Evolutionary conservation across 2,329 filamentous ascomycete genomes (phyloP), one percentile per base, ranked within the genome.

Genomic region (Claviceps spartinae): DNA sequence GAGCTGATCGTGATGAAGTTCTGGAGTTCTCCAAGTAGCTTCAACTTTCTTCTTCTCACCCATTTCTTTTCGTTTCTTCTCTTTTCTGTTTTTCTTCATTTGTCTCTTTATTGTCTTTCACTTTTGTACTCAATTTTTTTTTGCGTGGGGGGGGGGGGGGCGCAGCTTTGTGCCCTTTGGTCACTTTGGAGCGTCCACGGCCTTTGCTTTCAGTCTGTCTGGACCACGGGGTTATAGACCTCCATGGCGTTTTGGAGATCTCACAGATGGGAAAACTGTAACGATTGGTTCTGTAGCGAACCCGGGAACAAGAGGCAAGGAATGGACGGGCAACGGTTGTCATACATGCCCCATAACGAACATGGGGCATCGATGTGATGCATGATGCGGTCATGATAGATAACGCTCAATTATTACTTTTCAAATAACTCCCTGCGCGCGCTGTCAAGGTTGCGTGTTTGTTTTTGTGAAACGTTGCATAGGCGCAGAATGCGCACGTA

Each of bases 351-450:
- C 41, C 26, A 38, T 40, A n/a, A 46, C 2, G 43, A 48, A 55
- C 52, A 52, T 44, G 22, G 36, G 47, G 41, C 50, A 54, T 49
- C 30, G 11, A n/a, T 22, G 36, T 36, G 24, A 54, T 52, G 47
- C 50, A 52, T 46, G 43, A 52, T 36, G 37, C 24, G 53, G 42
- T 20, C 47, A 42, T 42, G 40, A 20, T 20, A 49, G 30, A 40
- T 46, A 22, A 47, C 30, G 52, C 30, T 34, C 30, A 34, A 34
- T 34, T 11, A 34, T 11, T 34, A 34, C 30, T 34, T 4, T 11
- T 34, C 30, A 34, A 11, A 34, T 9, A 9, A 34, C 30, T 34
- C 30, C 9, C 9, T 34, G 30, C 11, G 30, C 30, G 26, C 8
- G 30, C 30, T 34, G 9, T 34, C 9, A 34, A 34, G 9, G 30